Conservation (phyloP, 805 yeast species). For the Scheffersomyces lignosus region DNA sequence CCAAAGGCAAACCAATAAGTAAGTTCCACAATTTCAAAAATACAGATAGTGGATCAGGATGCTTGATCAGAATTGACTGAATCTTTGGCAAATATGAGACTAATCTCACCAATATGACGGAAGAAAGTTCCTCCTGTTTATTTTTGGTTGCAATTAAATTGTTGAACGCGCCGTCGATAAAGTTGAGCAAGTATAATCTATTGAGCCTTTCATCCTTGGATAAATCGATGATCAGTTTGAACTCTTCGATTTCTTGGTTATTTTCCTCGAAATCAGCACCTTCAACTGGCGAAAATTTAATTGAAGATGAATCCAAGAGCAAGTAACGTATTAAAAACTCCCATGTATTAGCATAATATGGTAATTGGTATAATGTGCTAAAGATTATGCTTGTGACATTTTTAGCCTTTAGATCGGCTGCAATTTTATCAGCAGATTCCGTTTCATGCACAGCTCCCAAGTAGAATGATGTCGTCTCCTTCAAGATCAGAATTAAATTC, state of each 20-base stretch:
- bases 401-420: constrained; percentile 4
- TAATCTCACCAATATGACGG: constrained; percentile 19
- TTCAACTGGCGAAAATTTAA: constrained; percentile 15
- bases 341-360: constrained; percentile 34
- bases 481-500: constrained; percentile 13
- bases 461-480: constrained; percentile 11
- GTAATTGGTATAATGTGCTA: constrained; percentile 32
- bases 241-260: constrained; percentile 22
- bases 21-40: constrained; percentile 29
- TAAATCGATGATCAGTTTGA: constrained; percentile 31
- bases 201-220: constrained; percentile 15
- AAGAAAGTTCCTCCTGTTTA: constrained; percentile 11
- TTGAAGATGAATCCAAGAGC: constrained; percentile 44
- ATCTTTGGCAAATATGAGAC: constrained; percentile 23
- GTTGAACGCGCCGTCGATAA: constrained; percentile 42
- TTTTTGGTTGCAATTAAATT: constrained; percentile 26
- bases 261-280: constrained; percentile 11
- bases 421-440: constrained; percentile 7
- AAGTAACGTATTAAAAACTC: constrained; percentile 42
- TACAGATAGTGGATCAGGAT: constrained; percentile 13
- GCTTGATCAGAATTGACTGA: constrained; percentile 21
- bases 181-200: constrained; percentile 27
- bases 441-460: constrained; percentile 5
- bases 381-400: constrained; percentile 21
- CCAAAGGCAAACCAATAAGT: constrained; percentile 14